phyloP scores from a whole-genome alignment of 345 rosid species.

The Salix dunnii region DNA sequence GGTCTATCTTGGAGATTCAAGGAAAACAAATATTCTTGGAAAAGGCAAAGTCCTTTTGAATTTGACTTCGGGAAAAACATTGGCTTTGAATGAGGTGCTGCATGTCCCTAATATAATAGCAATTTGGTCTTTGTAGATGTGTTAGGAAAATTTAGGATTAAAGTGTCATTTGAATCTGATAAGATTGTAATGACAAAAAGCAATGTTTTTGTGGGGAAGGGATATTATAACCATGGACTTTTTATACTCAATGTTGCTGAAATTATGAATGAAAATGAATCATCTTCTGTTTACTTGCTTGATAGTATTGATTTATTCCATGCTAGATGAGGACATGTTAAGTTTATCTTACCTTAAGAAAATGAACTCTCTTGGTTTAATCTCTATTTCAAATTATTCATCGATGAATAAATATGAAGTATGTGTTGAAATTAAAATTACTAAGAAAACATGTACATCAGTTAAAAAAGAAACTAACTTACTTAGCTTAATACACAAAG shows the following conservation, averaged over 20 bases:
- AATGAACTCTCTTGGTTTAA: background rate
- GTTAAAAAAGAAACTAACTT: too few species aligned
- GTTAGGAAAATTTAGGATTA: too few species aligned
- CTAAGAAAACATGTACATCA: too few species aligned
- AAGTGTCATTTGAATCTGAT: background rate
- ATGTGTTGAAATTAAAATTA: too few species aligned
- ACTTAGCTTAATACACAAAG: too few species aligned
- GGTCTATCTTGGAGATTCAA: background rate
- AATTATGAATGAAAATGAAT: background rate
- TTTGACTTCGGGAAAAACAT: background rate
- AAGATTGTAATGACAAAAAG: background rate
- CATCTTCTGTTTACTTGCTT: conserved; percentile 10
- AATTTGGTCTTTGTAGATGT: too few species aligned
- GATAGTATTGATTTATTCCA: background rate
- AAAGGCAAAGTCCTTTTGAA: background rate
- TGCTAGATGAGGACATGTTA: conserved; percentile 7
- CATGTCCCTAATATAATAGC: too few species aligned
- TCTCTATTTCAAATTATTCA: too few species aligned
- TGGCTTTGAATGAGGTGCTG: too few species aligned
- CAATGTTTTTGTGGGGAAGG: background rate
- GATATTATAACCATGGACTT: background rate
- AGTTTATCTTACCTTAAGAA: background rate
- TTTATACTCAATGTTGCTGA: background rate
- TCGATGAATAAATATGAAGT: too few species aligned
- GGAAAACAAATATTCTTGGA: background rate